phyloP scores from a whole-genome alignment of 108 stramenopile genomes.

The Nannochloropsis granulata region DNA sequence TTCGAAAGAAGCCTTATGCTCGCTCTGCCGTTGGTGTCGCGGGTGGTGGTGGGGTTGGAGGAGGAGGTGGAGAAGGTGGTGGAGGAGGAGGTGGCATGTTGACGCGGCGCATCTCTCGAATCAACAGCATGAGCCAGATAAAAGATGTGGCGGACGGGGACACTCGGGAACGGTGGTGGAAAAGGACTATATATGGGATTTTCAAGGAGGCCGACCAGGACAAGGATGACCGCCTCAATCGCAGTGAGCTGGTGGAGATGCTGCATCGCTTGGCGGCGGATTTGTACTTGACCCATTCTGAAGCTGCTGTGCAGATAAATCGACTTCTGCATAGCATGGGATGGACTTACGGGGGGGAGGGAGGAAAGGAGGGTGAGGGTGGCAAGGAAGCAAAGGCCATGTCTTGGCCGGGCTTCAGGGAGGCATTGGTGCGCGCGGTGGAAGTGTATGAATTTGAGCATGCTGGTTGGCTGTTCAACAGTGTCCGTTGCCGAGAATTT shows the following conservation, averaged over 20 bases:
- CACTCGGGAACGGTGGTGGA: not conserved
- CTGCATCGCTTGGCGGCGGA: not conserved
- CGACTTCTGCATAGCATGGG: not conserved
- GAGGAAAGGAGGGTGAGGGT: too few species aligned
- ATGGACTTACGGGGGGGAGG: not conserved
- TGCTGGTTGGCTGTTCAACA: not conserved
- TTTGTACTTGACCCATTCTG: not conserved
- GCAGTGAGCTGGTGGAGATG: not conserved
- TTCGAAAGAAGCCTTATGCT: not conserved
- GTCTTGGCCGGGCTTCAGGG: not conserved
- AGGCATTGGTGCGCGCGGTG: not conserved
- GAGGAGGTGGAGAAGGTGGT: not conserved
- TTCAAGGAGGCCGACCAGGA: not conserved
- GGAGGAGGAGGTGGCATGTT: not conserved
- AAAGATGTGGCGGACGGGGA: not conserved
- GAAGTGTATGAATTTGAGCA: not conserved
- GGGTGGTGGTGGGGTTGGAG: not conserved
- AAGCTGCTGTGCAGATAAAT: not conserved
- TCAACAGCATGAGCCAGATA: not conserved
- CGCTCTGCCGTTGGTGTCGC: not conserved
- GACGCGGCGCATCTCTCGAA: not conserved
- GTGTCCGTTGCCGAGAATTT: not conserved
- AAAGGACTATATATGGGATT: not conserved
- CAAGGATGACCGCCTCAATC: not conserved
- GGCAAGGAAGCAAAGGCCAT: not conserved